These are phyloP conservation scores for Schizonepeta tenuifolia DNA, from an alignment of 257 asterid species.

Conservation along the genomic window DNA sequence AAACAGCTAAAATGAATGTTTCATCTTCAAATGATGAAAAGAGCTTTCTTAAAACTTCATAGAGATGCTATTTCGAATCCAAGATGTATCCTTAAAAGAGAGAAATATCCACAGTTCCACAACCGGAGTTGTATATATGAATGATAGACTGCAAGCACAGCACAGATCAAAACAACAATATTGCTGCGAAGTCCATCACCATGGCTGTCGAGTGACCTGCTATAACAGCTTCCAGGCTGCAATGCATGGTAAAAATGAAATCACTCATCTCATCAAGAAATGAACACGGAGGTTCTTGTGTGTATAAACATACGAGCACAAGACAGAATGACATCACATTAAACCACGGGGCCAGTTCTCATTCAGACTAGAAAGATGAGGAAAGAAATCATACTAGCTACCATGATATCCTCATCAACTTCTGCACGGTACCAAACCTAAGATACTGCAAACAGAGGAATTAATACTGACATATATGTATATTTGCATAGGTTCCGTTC, in stretches of 20 bases:
- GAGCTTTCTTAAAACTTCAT: constrained; percentile 20
- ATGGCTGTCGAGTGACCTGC: background rate
- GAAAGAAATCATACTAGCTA: background rate
- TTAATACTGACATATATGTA: background rate
- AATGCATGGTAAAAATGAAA: background rate
- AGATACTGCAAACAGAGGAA: background rate
- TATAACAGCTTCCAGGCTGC: constrained; percentile 58
- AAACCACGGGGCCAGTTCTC: background rate
- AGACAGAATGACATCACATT: background rate
- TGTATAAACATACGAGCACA: background rate
- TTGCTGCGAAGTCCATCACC: constrained; percentile 34
- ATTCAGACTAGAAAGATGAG: background rate
- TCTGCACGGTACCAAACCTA: background rate
- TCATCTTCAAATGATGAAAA: constrained; percentile 30
- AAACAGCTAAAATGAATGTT: constrained; percentile 31
- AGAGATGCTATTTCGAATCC: constrained; percentile 28
- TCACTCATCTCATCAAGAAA: background rate
- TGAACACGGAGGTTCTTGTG: background rate
- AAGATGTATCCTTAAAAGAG: constrained; percentile 27
- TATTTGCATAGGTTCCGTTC: background rate
- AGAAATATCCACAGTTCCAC: constrained; percentile 46
- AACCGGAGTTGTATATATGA: constrained; percentile 33
- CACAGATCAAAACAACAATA: constrained; percentile 28
- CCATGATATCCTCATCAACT: background rate
- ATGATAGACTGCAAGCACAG: constrained; percentile 17